These are phyloP conservation scores for Colletotrichum destructivum DNA, from an alignment of 2,329 filamentous ascomycete species.

Conservation along the genomic window DNA sequence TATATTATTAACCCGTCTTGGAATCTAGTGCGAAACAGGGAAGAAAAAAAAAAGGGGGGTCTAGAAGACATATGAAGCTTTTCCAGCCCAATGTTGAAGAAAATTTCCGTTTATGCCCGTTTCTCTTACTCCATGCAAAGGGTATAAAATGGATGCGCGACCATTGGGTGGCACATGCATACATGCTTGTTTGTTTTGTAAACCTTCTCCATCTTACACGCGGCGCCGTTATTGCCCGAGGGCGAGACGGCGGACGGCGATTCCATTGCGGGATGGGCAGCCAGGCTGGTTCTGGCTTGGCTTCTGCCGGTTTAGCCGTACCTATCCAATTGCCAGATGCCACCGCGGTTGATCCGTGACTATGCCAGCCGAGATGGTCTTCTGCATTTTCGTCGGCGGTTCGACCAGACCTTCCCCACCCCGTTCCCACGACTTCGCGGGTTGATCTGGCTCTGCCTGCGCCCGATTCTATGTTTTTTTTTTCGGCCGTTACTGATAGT, in stretches of 20 bases:
- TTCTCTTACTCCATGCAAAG: conserved; percentile 41
- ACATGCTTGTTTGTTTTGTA: conserved; percentile 23
- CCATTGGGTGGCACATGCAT: conserved; percentile 23
- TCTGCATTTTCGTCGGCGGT: conserved; percentile 1
- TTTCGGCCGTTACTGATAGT: conserved; percentile 42
- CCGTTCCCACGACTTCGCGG: conserved; percentile 9
- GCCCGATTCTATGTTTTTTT: conserved; percentile 21
- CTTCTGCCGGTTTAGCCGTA: conserved; percentile 13
- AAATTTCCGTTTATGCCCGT: conserved; percentile 32
- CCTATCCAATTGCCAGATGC: conserved; percentile 9
- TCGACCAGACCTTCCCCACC: conserved; percentile 21
- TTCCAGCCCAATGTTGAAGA: not conserved
- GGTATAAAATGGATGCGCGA: conserved; percentile 39
- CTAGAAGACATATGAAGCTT: conserved; percentile 19
- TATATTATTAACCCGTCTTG: conserved; percentile 26
- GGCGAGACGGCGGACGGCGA: not conserved
- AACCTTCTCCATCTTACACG: conserved; percentile 34
- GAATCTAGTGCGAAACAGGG: conserved; percentile 6
- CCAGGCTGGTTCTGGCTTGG: conserved; percentile 16
- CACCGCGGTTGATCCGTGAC: not conserved
- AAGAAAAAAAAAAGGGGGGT: conserved; percentile 9
- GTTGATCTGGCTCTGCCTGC: conserved; percentile 27
- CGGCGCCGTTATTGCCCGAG: conserved; percentile 6
- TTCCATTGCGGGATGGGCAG: not conserved
- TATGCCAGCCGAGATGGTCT: not conserved